A percentile compares a stretch with the other conserved stretches of the same genome.
phyloP scores from a whole-genome alignment of 1,139 yeast genomes.

The Kodamaea ohmeri region DNA sequence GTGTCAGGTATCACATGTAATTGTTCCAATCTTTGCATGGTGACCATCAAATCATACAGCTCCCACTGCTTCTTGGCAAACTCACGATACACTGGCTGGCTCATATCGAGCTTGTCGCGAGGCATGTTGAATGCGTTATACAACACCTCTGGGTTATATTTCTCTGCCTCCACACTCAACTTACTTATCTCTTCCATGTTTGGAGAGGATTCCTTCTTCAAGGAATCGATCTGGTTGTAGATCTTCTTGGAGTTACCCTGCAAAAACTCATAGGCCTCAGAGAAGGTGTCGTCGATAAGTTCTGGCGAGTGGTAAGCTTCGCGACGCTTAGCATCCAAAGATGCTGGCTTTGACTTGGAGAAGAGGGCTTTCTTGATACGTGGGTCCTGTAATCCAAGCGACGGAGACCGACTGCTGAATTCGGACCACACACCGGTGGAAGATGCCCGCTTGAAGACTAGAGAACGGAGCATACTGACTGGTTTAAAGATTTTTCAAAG shows the following conservation, averaged over 20 bases:
- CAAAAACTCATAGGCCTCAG: constrained; percentile 60
- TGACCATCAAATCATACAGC: constrained; percentile 59
- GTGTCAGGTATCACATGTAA: constrained; percentile 90
- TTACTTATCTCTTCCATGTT: constrained; percentile 20
- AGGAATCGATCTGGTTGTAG: constrained; percentile 20
- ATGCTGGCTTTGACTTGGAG: constrained; percentile 34
- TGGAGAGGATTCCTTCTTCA: constrained; percentile 10
- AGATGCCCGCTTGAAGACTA: constrained; percentile 13
- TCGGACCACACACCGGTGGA: constrained; percentile 48
- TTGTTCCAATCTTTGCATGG: constrained; percentile 89
- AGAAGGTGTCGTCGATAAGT: constrained; percentile 70
- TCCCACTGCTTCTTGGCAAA: constrained; percentile 72
- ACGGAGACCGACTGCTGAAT: constrained; percentile 39
- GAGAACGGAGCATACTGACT: constrained; percentile 9
- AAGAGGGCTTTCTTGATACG: constrained; percentile 33
- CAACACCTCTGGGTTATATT: constrained; percentile 76
- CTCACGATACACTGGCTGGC: constrained; percentile 76
- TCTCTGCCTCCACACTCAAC: constrained; percentile 49
- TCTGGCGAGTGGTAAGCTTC: constrained; percentile 59
- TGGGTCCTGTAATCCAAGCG: constrained; percentile 32
- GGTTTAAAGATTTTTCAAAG: constrained; percentile 4
- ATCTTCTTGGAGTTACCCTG: constrained; percentile 40
- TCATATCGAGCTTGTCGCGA: constrained; percentile 55
- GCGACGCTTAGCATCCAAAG: constrained; percentile 22
- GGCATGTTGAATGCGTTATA: constrained; percentile 54